Base-by-base conservation (phyloP, 306 rosid species). In the Prunus mira region DNA sequence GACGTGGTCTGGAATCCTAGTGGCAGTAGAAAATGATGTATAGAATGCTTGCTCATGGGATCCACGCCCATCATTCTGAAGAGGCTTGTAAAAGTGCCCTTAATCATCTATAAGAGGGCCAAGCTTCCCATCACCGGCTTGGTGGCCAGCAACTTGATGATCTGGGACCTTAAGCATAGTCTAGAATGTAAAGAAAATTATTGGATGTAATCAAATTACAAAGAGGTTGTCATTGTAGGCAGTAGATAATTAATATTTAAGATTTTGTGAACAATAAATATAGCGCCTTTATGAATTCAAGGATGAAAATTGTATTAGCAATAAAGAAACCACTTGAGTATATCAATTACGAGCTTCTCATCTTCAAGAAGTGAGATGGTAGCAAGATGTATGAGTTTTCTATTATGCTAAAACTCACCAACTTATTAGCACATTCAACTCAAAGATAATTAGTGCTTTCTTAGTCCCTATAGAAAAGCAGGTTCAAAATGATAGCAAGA, bases 141-240 rank as follows among this genome's bases (percentile, higher is more conserved):
- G 61, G 80, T 92, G 97, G 9, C 97, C 98, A 6, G 93, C 98
- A 57, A 92, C 98, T 80, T 95, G 97, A 85, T 95, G 95, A 46
- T 89, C 93, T 1, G 97, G 97, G 54, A 84, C 79, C 86, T 83
- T 95, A 22, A 85, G 47, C 97, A 95, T 85, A 55, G 76, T 27
- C 80, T 75, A 41, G 41, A 79, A 76, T 18, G 68, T 30, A 75
- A 61, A 46, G 58, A 52, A 18, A 65, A 54, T 54, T 25, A 69
- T 67, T 80, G 50, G 67, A 17, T 56, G 8, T 18, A 58, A 6
- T 45, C 12, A 73, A 3, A 67, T 51, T 87, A 65, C 67, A 3
- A 22, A 34, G 32, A 8, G 56, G 38, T 72, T 34, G 12, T 34
- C 13, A 1, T 12, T 7, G 55, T 30, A 56, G 38, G 52, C 34